These are phyloP conservation scores for Cocos nucifera DNA, from an alignment of 176 grass and related monocot species.

Conservation along the genomic window DNA sequence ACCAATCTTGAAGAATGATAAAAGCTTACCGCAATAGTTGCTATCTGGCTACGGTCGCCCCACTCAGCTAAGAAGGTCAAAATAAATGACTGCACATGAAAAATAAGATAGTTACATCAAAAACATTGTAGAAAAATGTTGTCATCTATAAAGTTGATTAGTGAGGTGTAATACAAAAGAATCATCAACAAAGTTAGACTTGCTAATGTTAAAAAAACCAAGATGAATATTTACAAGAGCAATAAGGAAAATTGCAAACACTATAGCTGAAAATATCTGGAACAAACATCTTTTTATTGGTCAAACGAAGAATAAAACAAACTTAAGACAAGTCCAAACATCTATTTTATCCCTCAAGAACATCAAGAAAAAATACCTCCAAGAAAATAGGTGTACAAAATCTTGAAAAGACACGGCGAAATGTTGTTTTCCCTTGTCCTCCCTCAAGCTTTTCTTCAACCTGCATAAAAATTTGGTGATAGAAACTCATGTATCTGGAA, in stretches of 20 bases:
- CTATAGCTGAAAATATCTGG: too few species aligned
- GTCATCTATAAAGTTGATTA: too few species aligned
- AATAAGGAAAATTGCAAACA: too few species aligned
- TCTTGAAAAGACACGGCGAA: constrained; percentile 70
- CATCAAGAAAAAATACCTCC: constrained; percentile 42
- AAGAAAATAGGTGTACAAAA: constrained; percentile 97
- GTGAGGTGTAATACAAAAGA: too few species aligned
- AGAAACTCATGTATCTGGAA: too few species aligned
- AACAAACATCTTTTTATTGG: too few species aligned
- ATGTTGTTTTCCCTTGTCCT: constrained; percentile 77
- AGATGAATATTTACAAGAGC: too few species aligned
- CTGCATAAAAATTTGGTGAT: constrained; percentile 15
- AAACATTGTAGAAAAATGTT: not conserved
- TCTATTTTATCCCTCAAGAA: not conserved
- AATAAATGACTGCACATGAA: constrained; percentile 76
- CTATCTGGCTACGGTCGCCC: constrained; percentile 97
- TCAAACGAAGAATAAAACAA: too few species aligned
- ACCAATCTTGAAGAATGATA: not conserved
- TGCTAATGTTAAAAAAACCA: too few species aligned
- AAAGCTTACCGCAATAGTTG: constrained; percentile 69
- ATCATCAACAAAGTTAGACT: too few species aligned
- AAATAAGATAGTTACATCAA: constrained; percentile 4
- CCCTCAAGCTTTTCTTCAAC: constrained; percentile 91
- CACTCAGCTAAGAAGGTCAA: constrained; percentile 95
- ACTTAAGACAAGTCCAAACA: too few species aligned